Percentiles rank a stretch among this genome's conserved stretches.
phyloP scores from a whole-genome alignment of 2,329 filamentous ascomycete species.

The Lachnellula hyalina region DNA sequence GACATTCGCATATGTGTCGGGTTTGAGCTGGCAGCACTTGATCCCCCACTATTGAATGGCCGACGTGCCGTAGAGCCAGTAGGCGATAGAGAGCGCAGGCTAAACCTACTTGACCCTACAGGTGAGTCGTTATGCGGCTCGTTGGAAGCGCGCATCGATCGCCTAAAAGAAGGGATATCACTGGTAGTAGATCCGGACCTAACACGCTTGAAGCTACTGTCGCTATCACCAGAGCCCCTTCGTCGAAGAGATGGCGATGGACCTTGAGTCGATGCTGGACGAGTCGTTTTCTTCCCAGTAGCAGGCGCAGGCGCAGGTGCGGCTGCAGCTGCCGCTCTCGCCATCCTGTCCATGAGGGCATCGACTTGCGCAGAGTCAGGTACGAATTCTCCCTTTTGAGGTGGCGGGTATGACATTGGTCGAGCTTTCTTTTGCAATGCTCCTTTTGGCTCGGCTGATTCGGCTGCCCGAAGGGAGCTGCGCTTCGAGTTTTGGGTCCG shows the following conservation, averaged over 20 bases:
- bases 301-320: slow-evolving; percentile 7
- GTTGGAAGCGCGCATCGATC: slow-evolving; percentile 59
- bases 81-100: slow-evolving; percentile 66
- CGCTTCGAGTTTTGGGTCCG: slow-evolving; percentile 20
- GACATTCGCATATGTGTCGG: slow-evolving; percentile 38
- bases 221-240: slow-evolving; percentile 59
- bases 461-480: slow-evolving; percentile 20
- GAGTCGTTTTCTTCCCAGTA: slow-evolving; percentile 9
- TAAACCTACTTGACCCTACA: slow-evolving; percentile 55
- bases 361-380: slow-evolving; percentile 18
- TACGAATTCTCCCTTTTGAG: slow-evolving; percentile 4
- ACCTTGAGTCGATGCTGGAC: slow-evolving; percentile 1
- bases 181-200: slow-evolving; percentile 40
- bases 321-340: slow-evolving; percentile 17
- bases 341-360: slow-evolving; percentile 19
- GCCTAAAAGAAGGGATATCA: slow-evolving; percentile 58
- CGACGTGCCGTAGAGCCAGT: slow-evolving; percentile 44
- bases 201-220: slow-evolving; percentile 74
- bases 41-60: slow-evolving; percentile 37
- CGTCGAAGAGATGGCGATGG: slow-evolving; percentile 41
- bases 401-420: slow-evolving; percentile 24
- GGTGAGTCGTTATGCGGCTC: slow-evolving; percentile 31
- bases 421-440: slow-evolving; percentile 34
- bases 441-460: slow-evolving; percentile 19
- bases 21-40: slow-evolving; percentile 36